Base-by-base conservation (phyloP, 129 eudicot genomes). In the Ambrosia trifida region DNA sequence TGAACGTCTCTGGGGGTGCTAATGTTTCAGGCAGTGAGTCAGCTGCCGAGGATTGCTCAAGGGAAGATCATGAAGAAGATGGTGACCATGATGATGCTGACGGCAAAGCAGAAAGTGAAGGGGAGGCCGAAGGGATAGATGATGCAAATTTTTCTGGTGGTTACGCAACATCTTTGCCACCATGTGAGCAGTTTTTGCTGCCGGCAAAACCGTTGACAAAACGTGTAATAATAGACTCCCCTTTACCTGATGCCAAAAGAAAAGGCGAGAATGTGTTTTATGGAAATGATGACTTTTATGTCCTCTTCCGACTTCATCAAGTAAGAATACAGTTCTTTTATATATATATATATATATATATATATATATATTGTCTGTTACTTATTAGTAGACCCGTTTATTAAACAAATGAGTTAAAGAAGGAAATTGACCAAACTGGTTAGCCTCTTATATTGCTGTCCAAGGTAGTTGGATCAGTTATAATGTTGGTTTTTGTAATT, bases 21-120 rank as follows among this genome's bases (percentile, higher is more conserved):
- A 93, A 87, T 56, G 93, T 83, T 44, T 94, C 99, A 2, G 99
- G 83, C 40, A 94, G 97, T 51, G 99, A 85, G 79, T 94, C 99
- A 46, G 96, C 91, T 28, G 98, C 91, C 43, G 95, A 89, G 56
- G 97, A 87, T 68, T 82, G 87, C 75, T 90, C 96, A 12, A 63
- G 80, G 43, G 98, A 92, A 62, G 96, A 82, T 79, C 83, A 75
- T 66, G 96, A 92, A 75, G 96, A 87, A 58, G 98, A 85, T 64
- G 96, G 80, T 78, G 90, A 73, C 31, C 86, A 75, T 51, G 80
- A 68, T 64, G 93, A 91, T 73, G 84, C 82, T 14, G 77, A 83
- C 80, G 94, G 88, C 75, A 87, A 84, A 72, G 89, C 80, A 38
- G 98, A 94, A 79, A 94, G 98, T 79, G 98, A 89, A 87, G 91